Evolutionary conservation across 176 grass and related monocot genomes (phyloP).

Genomic region (Eremochloa ophiuroides): DNA sequence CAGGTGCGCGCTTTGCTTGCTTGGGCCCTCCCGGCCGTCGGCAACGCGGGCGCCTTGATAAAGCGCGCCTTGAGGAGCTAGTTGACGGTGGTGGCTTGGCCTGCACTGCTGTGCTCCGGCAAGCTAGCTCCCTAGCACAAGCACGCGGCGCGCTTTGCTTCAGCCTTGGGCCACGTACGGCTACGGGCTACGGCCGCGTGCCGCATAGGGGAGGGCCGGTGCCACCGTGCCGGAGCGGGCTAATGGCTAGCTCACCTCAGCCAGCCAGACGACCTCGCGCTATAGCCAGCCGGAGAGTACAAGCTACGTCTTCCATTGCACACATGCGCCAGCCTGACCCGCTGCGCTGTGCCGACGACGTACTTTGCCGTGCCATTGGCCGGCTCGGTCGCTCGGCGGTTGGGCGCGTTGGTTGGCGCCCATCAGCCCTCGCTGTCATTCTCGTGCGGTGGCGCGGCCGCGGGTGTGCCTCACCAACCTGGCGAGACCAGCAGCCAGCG

Average conservation of each 20-base stretch:
- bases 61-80: slow-evolving; percentile 19
- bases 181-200: too few relatives aligned
- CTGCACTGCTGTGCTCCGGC: neutral
- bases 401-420: slow-evolving; percentile 14
- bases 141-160: neutral
- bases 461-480: neutral
- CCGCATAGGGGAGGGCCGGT: too few relatives aligned
- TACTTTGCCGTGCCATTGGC: neutral
- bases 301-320: neutral
- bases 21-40: neutral
- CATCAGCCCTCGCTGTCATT: neutral
- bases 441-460: neutral
- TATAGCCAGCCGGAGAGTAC: too few relatives aligned
- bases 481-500: neutral
- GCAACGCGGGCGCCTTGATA: neutral
- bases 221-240: too few relatives aligned
- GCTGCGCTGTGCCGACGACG: neutral
- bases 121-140: neutral
- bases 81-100: slow-evolving; percentile 10
- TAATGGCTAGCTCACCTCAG: too few relatives aligned
- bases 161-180: neutral
- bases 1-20: neutral
- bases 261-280: too few relatives aligned
- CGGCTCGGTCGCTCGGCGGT: neutral
- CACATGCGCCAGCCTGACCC: neutral